These are phyloP conservation scores for Exophiala bonariae DNA, from an alignment of 2,329 filamentous ascomycete species.

Conservation along the genomic window DNA sequence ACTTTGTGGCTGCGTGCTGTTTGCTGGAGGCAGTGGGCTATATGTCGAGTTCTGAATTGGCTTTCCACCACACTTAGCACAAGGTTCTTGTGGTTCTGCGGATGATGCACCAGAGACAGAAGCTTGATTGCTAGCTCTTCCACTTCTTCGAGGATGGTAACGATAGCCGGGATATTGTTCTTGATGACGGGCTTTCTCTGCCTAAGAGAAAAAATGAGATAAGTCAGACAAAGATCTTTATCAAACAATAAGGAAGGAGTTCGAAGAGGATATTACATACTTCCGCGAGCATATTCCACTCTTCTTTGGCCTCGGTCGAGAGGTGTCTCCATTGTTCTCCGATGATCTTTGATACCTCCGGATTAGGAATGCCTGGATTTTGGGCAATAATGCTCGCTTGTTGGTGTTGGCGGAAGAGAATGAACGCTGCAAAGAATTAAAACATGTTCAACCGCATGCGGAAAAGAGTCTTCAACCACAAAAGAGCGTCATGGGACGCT, in stretches of 20 bases:
- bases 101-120: conserved; percentile 22
- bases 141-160: conserved; percentile 75
- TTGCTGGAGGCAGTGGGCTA: conserved; percentile 40
- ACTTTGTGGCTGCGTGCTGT: conserved; percentile 27
- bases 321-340: conserved; percentile 87
- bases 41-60: conserved; percentile 46
- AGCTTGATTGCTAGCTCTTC: conserved; percentile 36
- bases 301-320: conserved; percentile 69
- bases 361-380: conserved; percentile 88
- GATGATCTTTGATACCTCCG: conserved; percentile 96
- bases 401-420: conserved; percentile 91
- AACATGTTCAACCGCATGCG: conserved; percentile 16
- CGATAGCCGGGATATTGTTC: conserved; percentile 90
- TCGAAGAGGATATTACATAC: conserved; percentile 42
- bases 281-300: conserved; percentile 88
- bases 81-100: conserved; percentile 20
- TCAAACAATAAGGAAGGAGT: conserved; percentile 5
- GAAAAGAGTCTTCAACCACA: conserved; percentile 2
- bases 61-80: conserved; percentile 41
- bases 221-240: conserved; percentile 23
- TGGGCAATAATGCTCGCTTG: conserved; percentile 78
- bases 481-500: background rate
- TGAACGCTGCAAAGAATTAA: conserved; percentile 71
- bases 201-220: conserved; percentile 43
- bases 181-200: conserved; percentile 88